Percentiles rank a stretch among this genome's conserved stretches.
phyloP scores from a whole-genome alignment of 768 basidiomycete species.

The Mycena olivaceomarginata region DNA sequence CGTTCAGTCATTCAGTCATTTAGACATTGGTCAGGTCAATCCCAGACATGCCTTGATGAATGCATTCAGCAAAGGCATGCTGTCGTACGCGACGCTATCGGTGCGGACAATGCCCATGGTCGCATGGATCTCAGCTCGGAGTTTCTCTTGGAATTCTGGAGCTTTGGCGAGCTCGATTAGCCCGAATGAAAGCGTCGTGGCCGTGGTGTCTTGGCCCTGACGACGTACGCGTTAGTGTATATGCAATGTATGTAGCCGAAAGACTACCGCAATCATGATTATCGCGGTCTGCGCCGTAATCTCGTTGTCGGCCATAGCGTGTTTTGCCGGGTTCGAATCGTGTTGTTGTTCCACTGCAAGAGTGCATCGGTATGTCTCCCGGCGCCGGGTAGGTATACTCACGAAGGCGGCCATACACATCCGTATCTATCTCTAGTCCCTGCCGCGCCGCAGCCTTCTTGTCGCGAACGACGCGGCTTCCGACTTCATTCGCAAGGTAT shows the following conservation, averaged over 20 bases:
- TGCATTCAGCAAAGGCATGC: background rate
- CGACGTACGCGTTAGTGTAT: background rate
- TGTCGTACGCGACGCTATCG: background rate
- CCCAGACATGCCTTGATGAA: background rate
- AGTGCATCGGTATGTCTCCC: no score
- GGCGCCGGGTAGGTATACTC: background rate
- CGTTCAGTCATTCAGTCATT: no score
- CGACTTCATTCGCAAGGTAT: background rate
- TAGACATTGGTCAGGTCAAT: no score
- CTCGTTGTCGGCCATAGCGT: background rate
- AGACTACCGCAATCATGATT: background rate
- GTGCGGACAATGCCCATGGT: background rate
- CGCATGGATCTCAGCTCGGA: background rate
- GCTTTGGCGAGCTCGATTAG: background rate
- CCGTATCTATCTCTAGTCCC: background rate
- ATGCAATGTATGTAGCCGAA: background rate
- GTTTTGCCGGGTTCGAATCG: background rate
- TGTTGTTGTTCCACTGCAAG: background rate
- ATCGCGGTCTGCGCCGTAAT: background rate
- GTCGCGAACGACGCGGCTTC: background rate
- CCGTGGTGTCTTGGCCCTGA: no score
- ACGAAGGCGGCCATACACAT: background rate
- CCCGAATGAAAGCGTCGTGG: background rate
- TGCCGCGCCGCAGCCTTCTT: background rate
- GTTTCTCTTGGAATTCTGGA: background rate